A percentile compares a stretch with the other conserved stretches of the same genome.
Evolutionary conservation across 192 early-diverging fungal species (phyloP).

Genomic region (Podila clonocystis): DNA sequence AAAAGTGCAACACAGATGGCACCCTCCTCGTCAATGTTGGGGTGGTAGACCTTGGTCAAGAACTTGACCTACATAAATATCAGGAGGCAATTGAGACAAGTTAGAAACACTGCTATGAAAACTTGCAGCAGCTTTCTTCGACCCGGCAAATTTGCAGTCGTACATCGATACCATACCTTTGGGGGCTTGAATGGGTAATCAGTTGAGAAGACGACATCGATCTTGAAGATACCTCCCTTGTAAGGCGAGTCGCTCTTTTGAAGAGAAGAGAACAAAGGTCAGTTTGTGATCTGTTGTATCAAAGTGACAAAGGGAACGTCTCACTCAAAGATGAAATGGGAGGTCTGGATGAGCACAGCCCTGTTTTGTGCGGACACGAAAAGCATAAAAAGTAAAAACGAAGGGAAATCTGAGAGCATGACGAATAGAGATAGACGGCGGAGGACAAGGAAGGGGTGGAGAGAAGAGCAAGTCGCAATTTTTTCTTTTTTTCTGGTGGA

Average conservation of each 20-base stretch:
- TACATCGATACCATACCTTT: conserved; percentile 51
- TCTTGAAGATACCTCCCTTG: conserved; percentile 75
- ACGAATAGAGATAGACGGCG: neutral
- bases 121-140: too few species aligned
- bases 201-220: conserved; percentile 73
- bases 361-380: too few species aligned
- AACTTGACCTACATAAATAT: conserved; percentile 69
- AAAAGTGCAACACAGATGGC: conserved; percentile 79
- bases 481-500: neutral
- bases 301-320: too few species aligned
- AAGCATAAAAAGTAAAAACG: too few species aligned
- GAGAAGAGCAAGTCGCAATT: too few species aligned
- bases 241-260: conserved; percentile 67
- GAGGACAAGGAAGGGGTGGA: too few species aligned
- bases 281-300: neutral
- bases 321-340: too few species aligned
- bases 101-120: too few species aligned
- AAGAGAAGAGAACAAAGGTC: neutral
- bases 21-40: conserved; percentile 85
- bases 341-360: too few species aligned
- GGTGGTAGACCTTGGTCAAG: conserved; percentile 84
- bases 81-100: neutral
- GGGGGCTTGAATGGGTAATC: conserved; percentile 91
- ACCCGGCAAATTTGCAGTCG: too few species aligned
- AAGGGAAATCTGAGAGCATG: neutral